phyloP scores from a whole-genome alignment of 192 early-diverging fungal genomes.

The Haplosporangium gracile region DNA sequence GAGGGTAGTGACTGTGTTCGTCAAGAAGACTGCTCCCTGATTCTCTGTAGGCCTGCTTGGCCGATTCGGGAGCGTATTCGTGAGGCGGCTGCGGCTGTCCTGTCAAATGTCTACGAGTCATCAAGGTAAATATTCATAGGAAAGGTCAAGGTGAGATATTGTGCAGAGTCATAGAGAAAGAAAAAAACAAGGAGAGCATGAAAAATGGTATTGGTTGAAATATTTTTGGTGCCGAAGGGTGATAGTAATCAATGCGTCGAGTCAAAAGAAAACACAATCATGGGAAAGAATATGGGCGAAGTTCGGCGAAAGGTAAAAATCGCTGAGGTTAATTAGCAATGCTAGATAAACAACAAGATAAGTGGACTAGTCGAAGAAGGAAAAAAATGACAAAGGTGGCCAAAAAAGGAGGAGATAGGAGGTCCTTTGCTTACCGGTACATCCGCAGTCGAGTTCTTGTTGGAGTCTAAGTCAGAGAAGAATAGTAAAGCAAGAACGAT shows the following conservation, averaged over 20 bases:
- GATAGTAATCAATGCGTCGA: too few relatives aligned
- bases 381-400: background rate
- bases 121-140: background rate
- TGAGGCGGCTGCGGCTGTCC: slow-evolving; percentile 38
- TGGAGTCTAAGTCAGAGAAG: slow-evolving; percentile 20
- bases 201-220: too few relatives aligned
- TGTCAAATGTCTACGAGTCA: slow-evolving; percentile 35
- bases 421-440: slow-evolving; percentile 23
- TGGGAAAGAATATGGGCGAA: too few relatives aligned
- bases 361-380: background rate
- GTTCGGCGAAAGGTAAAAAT: too few relatives aligned
- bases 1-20: background rate
- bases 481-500: background rate
- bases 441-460: slow-evolving; percentile 36
- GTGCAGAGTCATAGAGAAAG: background rate
- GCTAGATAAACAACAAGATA: background rate
- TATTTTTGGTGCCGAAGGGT: too few relatives aligned
- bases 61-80: slow-evolving; percentile 19
- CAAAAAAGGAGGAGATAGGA: background rate
- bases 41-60: background rate
- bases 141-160: background rate
- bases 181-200: background rate
- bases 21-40: background rate
- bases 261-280: too few relatives aligned
- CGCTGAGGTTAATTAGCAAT: background rate